Evolutionary conservation across 495 filamentous ascomycete species (phyloP), one percentile per base, ranked within the genome.

Genomic region (Haplographium delicatum): DNA sequence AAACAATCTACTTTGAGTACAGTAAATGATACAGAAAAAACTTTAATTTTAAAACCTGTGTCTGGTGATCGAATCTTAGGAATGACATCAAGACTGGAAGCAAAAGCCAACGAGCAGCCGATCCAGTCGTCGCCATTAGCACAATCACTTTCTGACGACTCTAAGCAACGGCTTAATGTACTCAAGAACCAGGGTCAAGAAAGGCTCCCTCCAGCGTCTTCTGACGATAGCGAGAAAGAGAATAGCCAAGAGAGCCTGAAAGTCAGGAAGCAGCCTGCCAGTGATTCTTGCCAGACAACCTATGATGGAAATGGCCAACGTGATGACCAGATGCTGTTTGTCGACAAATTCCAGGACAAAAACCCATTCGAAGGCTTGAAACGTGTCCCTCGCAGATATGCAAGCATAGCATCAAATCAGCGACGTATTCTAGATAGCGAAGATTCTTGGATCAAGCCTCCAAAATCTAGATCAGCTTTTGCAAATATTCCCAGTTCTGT

Each of bases 351-450:
- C 26, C 30, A 63, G 52, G 52, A 40, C 2, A n/a, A 16, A 1
- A 41, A 51, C 38, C 53, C 53, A 4, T 60, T 56, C 22, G 47
- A 62, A 46, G 61, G 68, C 33, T 64, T 72, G 63, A 60, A 50
- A 27, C 49, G 49, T 31, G 72, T 83, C 38, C 63, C 65, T 19
- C 61, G 56, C 18, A 61, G 61, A 39, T 72, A 83, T 54, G 63
- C 80, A 22, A 67, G 52, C 26, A 79, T 89, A 38, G 76, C 79
- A 5, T 72, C 65, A 27, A 74, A 80, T 13, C 89, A 95, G 59
- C 64, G 67, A 41, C 57, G 68, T 16, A 61, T 90, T 15, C 62
- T 94, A 3, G 71, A 78, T 13, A 60, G 65, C 2, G 51, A 62
- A 13, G 68, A 78, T 24, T 64, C 69, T 1, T 76, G 73, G 73